Percentiles rank a stretch among this genome's conserved stretches.
These are phyloP conservation scores for Comarum palustre DNA, from an alignment of 306 rosid species.

Conservation along the genomic window DNA sequence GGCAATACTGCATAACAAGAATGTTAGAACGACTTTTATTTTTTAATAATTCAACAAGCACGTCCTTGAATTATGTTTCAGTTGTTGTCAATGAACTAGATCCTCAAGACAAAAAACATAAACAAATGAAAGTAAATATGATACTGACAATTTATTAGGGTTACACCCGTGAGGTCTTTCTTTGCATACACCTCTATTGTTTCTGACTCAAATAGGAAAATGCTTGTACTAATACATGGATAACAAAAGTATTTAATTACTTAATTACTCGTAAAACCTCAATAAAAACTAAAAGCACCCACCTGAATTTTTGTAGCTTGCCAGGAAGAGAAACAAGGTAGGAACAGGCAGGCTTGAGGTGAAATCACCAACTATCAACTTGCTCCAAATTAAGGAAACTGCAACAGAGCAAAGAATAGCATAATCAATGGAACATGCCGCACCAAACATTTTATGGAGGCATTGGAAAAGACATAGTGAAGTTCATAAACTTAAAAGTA, in stretches of 20 bases:
- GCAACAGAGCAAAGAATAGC: background rate
- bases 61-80: background rate
- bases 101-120: background rate
- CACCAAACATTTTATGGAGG: too few species aligned
- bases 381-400: background rate
- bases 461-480: too few species aligned
- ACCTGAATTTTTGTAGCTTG: conserved; percentile 13
- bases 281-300: background rate
- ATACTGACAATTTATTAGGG: background rate
- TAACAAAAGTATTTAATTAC: background rate
- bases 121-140: background rate
- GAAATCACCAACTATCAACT: background rate
- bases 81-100: background rate
- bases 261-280: background rate
- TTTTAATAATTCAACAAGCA: background rate
- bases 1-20: background rate
- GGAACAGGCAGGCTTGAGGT: conserved; percentile 6
- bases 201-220: background rate
- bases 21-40: background rate
- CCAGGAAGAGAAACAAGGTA: background rate
- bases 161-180: background rate
- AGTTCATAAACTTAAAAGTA: background rate
- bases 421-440: background rate
- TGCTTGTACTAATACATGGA: background rate
- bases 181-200: background rate